phyloP scores from a whole-genome alignment of 495 filamentous ascomycete species.

The Xylaria palmicola region DNA sequence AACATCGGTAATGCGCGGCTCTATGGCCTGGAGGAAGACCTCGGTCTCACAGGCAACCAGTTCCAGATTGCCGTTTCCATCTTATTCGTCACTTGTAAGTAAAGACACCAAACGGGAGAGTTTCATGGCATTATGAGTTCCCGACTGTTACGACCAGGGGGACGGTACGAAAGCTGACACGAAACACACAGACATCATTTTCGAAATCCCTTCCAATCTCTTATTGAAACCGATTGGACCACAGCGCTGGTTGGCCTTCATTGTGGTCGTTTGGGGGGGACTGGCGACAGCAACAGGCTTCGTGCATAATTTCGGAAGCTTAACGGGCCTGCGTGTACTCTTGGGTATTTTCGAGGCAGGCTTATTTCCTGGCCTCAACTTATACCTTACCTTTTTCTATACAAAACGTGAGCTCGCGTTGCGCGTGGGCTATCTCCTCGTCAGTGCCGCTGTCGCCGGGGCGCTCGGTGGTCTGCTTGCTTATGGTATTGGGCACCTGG shows the following conservation, averaged over 20 bases:
- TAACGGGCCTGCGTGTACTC: constrained; percentile 57
- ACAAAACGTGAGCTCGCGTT: constrained; percentile 70
- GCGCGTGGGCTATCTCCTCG: constrained; percentile 74
- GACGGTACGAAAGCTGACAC: neutral
- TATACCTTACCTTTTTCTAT: constrained; percentile 77
- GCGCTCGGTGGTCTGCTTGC: constrained; percentile 75
- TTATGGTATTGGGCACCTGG: constrained; percentile 71
- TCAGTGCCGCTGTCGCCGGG: constrained; percentile 71
- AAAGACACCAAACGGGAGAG: neutral
- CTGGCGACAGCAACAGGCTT: constrained; percentile 69
- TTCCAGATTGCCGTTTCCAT: constrained; percentile 70
- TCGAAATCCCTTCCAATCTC: constrained; percentile 64
- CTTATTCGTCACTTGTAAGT: constrained; percentile 68
- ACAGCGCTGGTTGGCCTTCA: constrained; percentile 64
- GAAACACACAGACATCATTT: constrained; percentile 41
- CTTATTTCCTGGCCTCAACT: constrained; percentile 67
- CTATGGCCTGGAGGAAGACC: constrained; percentile 66
- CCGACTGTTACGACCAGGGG: neutral
- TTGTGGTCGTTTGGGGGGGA: constrained; percentile 66
- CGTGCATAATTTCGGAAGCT: constrained; percentile 52
- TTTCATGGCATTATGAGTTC: neutral
- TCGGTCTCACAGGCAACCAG: constrained; percentile 60
- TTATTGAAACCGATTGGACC: constrained; percentile 64
- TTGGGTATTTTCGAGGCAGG: constrained; percentile 65
- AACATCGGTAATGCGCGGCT: constrained; percentile 78